Percentiles rank a stretch among this genome's conserved stretches.
phyloP scores from a whole-genome alignment of 1,284 basidiomycete genomes.

The Sporisorium graminicola region DNA sequence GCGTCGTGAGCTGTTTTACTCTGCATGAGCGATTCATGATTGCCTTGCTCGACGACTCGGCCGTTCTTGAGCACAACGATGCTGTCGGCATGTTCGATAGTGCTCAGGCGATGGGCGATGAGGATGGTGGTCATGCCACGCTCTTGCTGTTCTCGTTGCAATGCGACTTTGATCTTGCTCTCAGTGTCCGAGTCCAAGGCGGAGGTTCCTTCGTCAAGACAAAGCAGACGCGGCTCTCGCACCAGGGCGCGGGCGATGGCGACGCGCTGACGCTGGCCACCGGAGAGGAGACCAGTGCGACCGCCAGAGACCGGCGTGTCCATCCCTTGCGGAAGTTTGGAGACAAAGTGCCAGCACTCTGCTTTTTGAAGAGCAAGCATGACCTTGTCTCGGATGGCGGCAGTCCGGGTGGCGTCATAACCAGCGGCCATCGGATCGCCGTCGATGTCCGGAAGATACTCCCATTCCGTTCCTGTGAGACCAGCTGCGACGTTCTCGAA shows the following conservation, averaged over 20 bases:
- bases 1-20: constrained; percentile 14
- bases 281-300: constrained; percentile 66
- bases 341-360: constrained; percentile 71
- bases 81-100: constrained; percentile 65
- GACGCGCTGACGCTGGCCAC: constrained; percentile 67
- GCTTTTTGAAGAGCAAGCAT: constrained; percentile 67
- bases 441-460: constrained; percentile 47
- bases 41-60: constrained; percentile 61
- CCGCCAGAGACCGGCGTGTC: constrained; percentile 70
- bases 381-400: constrained; percentile 65
- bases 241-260: constrained; percentile 67
- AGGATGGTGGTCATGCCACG: constrained; percentile 66
- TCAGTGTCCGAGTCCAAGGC: constrained; percentile 67
- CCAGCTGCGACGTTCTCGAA: constrained; percentile 68
- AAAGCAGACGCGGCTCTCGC: constrained; percentile 60
- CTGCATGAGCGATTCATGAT: constrained; percentile 58
- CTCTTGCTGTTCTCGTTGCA: constrained; percentile 62
- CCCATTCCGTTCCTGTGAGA: constrained; percentile 55
- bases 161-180: constrained; percentile 58
- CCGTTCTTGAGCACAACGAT: constrained; percentile 65
- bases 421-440: constrained; percentile 24
- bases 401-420: constrained; percentile 32
- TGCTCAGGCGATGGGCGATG: constrained; percentile 68
- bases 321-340: constrained; percentile 69
- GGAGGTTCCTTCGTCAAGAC: constrained; percentile 67